These are phyloP conservation scores for Exophiala sideris DNA, from an alignment of 2,329 filamentous ascomycete species.

Conservation along the genomic window DNA sequence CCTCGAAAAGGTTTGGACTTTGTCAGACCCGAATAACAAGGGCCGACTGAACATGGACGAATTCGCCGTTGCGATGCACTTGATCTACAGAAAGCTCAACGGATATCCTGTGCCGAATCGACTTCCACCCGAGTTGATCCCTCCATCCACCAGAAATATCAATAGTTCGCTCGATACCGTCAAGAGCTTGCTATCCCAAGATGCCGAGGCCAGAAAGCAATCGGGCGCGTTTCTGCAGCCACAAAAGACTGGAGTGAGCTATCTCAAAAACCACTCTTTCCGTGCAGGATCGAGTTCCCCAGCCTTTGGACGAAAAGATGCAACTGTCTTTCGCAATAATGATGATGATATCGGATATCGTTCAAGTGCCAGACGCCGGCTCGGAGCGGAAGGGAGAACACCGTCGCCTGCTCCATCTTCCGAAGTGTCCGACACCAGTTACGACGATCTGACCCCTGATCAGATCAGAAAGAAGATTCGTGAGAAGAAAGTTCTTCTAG, in stretches of 20 bases:
- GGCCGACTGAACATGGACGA: slow-evolving; percentile 93
- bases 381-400: slow-evolving; percentile 67
- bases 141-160: slow-evolving; percentile 89
- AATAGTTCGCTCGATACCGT: slow-evolving; percentile 90
- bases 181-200: slow-evolving; percentile 82
- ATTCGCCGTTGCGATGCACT: slow-evolving; percentile 97
- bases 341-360: slow-evolving; percentile 89
- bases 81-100: slow-evolving; percentile 96
- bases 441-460: slow-evolving; percentile 79
- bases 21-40: slow-evolving; percentile 90
- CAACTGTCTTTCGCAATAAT: slow-evolving; percentile 94
- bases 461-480: slow-evolving; percentile 88
- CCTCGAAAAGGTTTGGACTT: slow-evolving; percentile 88
- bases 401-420: slow-evolving; percentile 77
- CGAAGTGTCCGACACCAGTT: slow-evolving; percentile 57
- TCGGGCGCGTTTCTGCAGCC: slow-evolving; percentile 87
- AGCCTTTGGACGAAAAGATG: slow-evolving; percentile 74
- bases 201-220: slow-evolving; percentile 84
- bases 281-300: slow-evolving; percentile 59
- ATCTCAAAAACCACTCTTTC: slow-evolving; percentile 94
- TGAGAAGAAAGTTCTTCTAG: slow-evolving; percentile 89
- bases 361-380: slow-evolving; percentile 84
- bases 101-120: slow-evolving; percentile 87
- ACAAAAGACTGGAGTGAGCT: slow-evolving; percentile 96
- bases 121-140: slow-evolving; percentile 86